Evolutionary conservation across 768 basidiomycete species (phyloP).

Genomic region (Crassisporium funariophilum): DNA sequence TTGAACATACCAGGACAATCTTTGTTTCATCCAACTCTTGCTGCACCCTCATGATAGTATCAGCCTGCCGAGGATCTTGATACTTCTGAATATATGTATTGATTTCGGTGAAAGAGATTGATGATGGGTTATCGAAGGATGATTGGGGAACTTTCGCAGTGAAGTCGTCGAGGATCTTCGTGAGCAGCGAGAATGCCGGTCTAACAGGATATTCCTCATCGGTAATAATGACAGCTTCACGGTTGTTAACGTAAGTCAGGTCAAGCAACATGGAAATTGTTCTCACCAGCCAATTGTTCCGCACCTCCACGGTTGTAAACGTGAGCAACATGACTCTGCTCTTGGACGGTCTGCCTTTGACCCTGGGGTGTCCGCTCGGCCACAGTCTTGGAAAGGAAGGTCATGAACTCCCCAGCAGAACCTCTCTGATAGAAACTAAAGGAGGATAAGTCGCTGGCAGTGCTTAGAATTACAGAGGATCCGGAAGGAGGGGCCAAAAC

Average conservation of each 20-base stretch:
- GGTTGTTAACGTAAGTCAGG: slow-evolving; percentile 1
- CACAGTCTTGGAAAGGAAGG: slow-evolving; percentile 92
- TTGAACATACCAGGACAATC: slow-evolving; percentile 84
- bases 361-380: slow-evolving; percentile 84
- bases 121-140: slow-evolving; percentile 61
- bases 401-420: slow-evolving; percentile 88
- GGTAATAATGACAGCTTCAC: slow-evolving; percentile 83
- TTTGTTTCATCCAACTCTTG: slow-evolving; percentile 99
- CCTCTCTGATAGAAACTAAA: slow-evolving; percentile 95
- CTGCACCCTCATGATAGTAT: slow-evolving; percentile 98
- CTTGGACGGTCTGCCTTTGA: slow-evolving; percentile 91
- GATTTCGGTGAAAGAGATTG: slow-evolving; percentile 79
- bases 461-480: slow-evolving; percentile 62
- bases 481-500: slow-evolving; percentile 67
- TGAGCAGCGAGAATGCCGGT: slow-evolving; percentile 92
- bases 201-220: slow-evolving; percentile 97
- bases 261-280: neutral
- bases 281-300: slow-evolving; percentile 79
- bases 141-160: slow-evolving; percentile 75
- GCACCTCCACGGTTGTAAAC: slow-evolving; percentile 90
- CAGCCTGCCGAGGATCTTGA: slow-evolving; percentile 96
- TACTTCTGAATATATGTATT: slow-evolving; percentile 84
- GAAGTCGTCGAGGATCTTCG: slow-evolving; percentile 94
- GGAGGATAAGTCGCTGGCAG: slow-evolving; percentile 78
- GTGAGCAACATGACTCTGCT: slow-evolving; percentile 91